Conservation (phyloP, 2,329 filamentous ascomycete genomes). For the Neocucurbitaria cava region DNA sequence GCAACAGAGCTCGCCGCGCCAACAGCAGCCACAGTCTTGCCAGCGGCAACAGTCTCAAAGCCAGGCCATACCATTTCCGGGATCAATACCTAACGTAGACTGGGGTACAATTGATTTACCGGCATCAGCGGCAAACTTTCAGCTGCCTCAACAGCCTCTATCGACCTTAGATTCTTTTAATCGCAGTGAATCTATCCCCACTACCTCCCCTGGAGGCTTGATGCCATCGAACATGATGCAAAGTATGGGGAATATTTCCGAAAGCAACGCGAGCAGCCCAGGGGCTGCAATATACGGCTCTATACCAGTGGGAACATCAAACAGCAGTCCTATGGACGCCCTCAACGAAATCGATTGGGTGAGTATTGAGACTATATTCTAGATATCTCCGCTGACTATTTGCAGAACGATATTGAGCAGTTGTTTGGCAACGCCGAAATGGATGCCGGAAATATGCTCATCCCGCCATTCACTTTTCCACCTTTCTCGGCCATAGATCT, state of each 20-base stretch:
- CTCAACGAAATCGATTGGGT: constrained; percentile 70
- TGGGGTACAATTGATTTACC: constrained; percentile 34
- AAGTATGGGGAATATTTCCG: not conserved
- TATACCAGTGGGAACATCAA: constrained; percentile 2
- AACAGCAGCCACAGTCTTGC: not conserved
- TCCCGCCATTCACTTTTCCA: constrained; percentile 47
- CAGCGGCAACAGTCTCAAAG: constrained; percentile 8
- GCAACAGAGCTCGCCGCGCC: constrained; percentile 9
- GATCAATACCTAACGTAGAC: constrained; percentile 32
- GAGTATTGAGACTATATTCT: constrained; percentile 40
- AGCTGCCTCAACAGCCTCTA: constrained; percentile 7
- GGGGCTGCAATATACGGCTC: constrained; percentile 3
- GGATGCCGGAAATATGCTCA: constrained; percentile 36
- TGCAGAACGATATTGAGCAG: constrained; percentile 56
- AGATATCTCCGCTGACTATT: constrained; percentile 4
- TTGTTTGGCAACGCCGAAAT: constrained; percentile 50
- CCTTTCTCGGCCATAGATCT: constrained; percentile 34
- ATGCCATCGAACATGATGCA: not conserved
- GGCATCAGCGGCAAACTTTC: constrained; percentile 1
- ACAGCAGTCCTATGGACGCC: constrained; percentile 30
- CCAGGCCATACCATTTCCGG: constrained; percentile 20
- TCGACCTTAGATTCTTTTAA: constrained; percentile 4
- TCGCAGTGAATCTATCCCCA: constrained; percentile 4
- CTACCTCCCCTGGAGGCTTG: not conserved
- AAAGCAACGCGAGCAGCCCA: constrained; percentile 8